Evolutionary conservation across 2,329 filamentous ascomycete genomes (phyloP), one percentile per base, ranked within the genome.

Genomic region (Fusarium odoratissimum): DNA sequence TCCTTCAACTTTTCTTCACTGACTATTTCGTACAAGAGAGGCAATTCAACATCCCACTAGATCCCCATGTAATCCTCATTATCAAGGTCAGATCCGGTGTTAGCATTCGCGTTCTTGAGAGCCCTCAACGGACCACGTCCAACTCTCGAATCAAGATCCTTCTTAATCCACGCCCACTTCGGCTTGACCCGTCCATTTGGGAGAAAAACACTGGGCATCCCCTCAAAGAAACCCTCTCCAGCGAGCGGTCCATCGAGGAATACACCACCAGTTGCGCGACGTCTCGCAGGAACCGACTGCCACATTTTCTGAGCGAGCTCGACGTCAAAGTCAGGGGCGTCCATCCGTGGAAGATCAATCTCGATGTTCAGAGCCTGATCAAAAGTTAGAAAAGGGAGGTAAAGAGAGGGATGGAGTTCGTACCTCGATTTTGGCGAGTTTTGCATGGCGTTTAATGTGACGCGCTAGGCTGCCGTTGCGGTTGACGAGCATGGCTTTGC

Each of bases 381-480:
- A 1, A 8, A 1, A 4, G 17, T 59, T 30, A 56, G 55, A 16
- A 5, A 25, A 25, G 25, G 5, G 3, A 12, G 8, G 2, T 0
- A 1, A 16, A 2, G 3, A 1, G 14, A 8, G 2, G 0, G 2
- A 6, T 8, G 1, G 14, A 19, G 1, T 7, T 5, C 19, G 4
- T 42, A 71, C 70, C 35, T 64, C 19, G 14, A 73, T 25, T 9
- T 58, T 35, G 6, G 57, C 37, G 4, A 73, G 54, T 19, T 62
- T 73, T 3, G 61, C 40, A 14, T 73, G 70, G 52, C 70, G 46
- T 5, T 60, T 38, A 0, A 64, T 12, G 48, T 73, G 70, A 37
- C 70, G 57, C 21, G 56, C 25, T 3, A 73, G 30, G 0, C 19
- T 35, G 14, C 45, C 55, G 11, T 51, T 49, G 41, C 52, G 67